Conservation (phyloP, 768 basidiomycete species). For the Phanerodontia chrysosporium region DNA sequence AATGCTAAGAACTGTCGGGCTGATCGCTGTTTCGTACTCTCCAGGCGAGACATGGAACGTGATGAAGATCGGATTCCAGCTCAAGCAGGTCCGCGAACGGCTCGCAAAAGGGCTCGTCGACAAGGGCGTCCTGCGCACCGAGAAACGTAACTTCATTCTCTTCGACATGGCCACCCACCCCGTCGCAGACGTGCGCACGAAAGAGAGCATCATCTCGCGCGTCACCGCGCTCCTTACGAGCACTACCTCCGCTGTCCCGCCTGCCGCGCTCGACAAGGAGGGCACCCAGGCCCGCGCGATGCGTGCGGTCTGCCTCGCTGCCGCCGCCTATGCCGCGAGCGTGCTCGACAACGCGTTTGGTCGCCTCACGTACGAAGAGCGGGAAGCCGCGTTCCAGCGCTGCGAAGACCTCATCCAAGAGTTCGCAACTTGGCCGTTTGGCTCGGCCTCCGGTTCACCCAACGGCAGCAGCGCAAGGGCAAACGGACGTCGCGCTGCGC, state of each 20-base stretch:
- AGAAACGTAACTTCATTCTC: constrained; percentile 96
- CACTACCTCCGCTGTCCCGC: constrained; percentile 76
- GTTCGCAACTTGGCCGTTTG: constrained; percentile 90
- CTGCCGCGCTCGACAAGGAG: constrained; percentile 68
- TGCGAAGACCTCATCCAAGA: constrained; percentile 94
- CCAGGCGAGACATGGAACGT: constrained; percentile 99
- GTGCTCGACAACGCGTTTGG: constrained; percentile 94
- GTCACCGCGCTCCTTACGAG: constrained; percentile 76
- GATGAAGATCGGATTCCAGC: constrained; percentile 98
- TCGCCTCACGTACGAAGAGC: constrained; percentile 83
- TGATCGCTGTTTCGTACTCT: background rate
- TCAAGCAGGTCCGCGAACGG: constrained; percentile 97
- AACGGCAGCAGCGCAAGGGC: constrained; percentile 10
- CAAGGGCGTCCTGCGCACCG: constrained; percentile 97
- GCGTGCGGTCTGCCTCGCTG: constrained; percentile 82
- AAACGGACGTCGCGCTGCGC: constrained; percentile 30
- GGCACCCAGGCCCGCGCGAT: constrained; percentile 75
- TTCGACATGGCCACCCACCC: constrained; percentile 99
- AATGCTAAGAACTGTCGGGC: background rate
- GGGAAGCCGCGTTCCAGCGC: constrained; percentile 89
- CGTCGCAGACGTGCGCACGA: constrained; percentile 87
- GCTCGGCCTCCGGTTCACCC: constrained; percentile 26
- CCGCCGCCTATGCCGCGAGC: constrained; percentile 90
- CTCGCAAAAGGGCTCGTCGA: constrained; percentile 96
- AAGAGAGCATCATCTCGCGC: constrained; percentile 79